Conservation (phyloP, 2,329 filamentous ascomycete genomes). For the Clarireedia sp. region DNA sequence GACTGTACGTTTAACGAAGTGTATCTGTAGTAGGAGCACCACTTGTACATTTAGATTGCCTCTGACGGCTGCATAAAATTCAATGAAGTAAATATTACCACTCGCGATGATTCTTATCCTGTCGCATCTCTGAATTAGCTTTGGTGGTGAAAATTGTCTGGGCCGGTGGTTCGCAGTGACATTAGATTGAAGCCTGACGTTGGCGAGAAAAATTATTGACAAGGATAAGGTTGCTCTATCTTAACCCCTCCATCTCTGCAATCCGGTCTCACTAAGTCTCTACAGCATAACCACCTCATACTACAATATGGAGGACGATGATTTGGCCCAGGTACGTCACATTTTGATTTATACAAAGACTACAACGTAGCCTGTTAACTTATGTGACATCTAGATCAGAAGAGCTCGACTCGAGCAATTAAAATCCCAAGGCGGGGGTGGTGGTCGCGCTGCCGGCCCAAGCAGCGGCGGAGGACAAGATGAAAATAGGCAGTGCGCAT, state of each 20-base stretch:
- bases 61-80: no score
- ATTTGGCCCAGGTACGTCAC: conserved; percentile 27
- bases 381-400: conserved; percentile 55
- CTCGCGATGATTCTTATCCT: no score
- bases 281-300: not conserved
- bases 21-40: conserved; percentile 4
- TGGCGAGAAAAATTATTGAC: not conserved
- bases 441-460: conserved; percentile 37
- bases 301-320: conserved; percentile 28
- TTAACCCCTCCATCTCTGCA: conserved; percentile 3
- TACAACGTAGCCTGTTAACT: not conserved
- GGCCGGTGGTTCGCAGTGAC: no score
- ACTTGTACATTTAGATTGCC: conserved; percentile 2
- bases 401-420: conserved; percentile 90
- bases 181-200: not conserved
- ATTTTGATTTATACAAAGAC: not conserved
- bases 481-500: conserved; percentile 55
- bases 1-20: not conserved
- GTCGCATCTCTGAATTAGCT: no score
- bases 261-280: not conserved
- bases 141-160: no score
- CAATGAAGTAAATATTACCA: no score
- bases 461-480: conserved; percentile 44
- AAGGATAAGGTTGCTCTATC: not conserved
- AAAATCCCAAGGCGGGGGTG: conserved; percentile 59